Evolutionary conservation across 2,329 filamentous ascomycete species (phyloP), one percentile per base, ranked within the genome.

Genomic region (Passalora sequoiae): DNA sequence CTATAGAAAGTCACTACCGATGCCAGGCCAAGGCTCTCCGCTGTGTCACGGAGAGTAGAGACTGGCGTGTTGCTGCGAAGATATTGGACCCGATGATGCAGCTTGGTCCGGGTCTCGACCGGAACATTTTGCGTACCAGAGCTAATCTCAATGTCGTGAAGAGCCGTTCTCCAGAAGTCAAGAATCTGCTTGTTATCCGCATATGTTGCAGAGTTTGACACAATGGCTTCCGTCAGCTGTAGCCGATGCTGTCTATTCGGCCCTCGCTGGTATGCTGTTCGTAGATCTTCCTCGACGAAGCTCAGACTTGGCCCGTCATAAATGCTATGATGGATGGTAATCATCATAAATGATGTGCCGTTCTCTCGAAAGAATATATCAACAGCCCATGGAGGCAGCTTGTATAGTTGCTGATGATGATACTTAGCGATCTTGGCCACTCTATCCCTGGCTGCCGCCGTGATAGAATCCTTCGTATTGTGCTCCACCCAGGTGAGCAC

Each of bases 291-390:
- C 35, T 40, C 29, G 12, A 50, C 19, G 17, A 40, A 38, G 1
- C 15, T 35, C 24, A 47, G 21, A 25, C 39, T 43, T 9, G 44
- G 40, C 10, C 43, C 47, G 28, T 50, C 47, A 15, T 50, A 47
- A 16, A 50, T 47, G 21, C 33, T 27, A 21, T 50, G 47, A 37
- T 45, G 44, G 12, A 50, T 46, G 16, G 43, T 46, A 15, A 50
- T 40, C 39, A 50, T 38, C 39, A 46, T 38, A 9, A 38, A 27
- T 15, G 31, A 21, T 3, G 21, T 38, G 8, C 35, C 33, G 16
- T 40, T 28, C 4, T 32, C 24, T 13, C 19, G 8, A 9, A 13
- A n/a, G 32, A 49, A 45, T 16, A 46, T 28, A 15, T 49, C 46
- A 19, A 49, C 25, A 19, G 46, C 46, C 46, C 46, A 49, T 4